Percentiles rank a stretch among this genome's conserved stretches.
Evolutionary conservation across 2,329 filamentous ascomycete genomes (phyloP).

Genomic region (Verticillium alfalfae): DNA sequence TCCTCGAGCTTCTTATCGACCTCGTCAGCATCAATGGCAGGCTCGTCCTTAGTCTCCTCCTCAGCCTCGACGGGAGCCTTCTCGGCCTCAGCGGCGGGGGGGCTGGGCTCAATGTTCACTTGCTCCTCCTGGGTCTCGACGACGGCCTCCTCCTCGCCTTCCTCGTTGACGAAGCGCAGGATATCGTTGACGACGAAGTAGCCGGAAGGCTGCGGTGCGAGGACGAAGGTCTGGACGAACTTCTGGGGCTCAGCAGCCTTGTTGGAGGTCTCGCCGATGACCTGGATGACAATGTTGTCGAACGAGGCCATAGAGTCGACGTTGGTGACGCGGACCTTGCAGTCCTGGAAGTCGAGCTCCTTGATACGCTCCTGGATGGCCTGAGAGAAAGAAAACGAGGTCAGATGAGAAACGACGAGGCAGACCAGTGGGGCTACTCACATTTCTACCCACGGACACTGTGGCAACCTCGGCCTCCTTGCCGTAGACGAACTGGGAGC

Average conservation of each 20-base stretch:
- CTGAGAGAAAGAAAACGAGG: conserved; percentile 33
- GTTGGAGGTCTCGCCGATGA: conserved; percentile 97
- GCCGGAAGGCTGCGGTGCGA: conserved; percentile 90
- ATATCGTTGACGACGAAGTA: conserved; percentile 99
- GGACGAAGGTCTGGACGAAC: conserved; percentile 96
- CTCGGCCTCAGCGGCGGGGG: conserved; percentile 24
- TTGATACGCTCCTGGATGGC: conserved; percentile 93
- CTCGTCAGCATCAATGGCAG: conserved; percentile 38
- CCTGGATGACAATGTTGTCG: conserved; percentile 93
- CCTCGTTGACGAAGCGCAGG: conserved; percentile 85
- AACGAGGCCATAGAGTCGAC: conserved; percentile 93
- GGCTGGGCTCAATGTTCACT: conserved; percentile 29
- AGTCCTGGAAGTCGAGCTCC: conserved; percentile 88
- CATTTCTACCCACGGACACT: conserved; percentile 82
- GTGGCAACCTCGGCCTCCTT: conserved; percentile 83
- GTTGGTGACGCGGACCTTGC: conserved; percentile 96
- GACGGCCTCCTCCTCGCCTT: conserved; percentile 63
- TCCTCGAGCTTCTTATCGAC: conserved; percentile 77
- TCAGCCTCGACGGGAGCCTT: conserved; percentile 23
- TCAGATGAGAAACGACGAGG: background rate
- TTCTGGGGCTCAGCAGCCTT: conserved; percentile 87
- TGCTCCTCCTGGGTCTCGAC: conserved; percentile 28
- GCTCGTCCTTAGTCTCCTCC: conserved; percentile 15
- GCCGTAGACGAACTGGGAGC: conserved; percentile 90
- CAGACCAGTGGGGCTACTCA: conserved; percentile 39